Conservation (phyloP, 257 asterid species). For the Salvia rosmarinus region DNA sequence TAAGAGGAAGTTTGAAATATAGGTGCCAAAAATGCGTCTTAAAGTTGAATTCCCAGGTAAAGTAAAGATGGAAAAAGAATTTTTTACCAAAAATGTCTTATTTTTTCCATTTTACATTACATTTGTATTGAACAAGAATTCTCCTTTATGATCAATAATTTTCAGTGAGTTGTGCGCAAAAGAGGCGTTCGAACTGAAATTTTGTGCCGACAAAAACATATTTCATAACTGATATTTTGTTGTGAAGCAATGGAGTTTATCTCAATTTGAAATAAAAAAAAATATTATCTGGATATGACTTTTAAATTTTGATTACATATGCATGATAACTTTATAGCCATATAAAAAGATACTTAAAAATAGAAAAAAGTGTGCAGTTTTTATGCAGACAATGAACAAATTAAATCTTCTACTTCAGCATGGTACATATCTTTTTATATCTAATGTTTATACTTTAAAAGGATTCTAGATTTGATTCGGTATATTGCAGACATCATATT, state of each 20-base stretch:
- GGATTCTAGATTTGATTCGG: no score
- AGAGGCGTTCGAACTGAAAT: background rate
- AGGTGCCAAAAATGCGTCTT: conserved; percentile 15
- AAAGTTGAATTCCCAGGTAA: background rate
- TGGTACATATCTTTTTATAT: no score
- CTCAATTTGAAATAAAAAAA: background rate
- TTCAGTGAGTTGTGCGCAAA: background rate
- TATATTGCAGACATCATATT: no score
- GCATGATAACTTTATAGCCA: background rate
- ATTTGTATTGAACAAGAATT: background rate
- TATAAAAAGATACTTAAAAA: background rate
- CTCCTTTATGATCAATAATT: conserved; percentile 8
- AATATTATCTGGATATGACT: background rate
- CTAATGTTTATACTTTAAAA: no score
- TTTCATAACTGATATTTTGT: conserved; percentile 1
- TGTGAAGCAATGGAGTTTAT: background rate
- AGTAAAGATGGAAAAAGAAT: background rate
- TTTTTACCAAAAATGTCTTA: conserved; percentile 10
- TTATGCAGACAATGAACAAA: no score
- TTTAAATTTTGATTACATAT: background rate
- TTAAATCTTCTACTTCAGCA: no score
- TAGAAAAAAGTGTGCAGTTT: no score
- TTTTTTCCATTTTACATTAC: background rate
- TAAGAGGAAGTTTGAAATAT: background rate
- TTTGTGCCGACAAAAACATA: conserved; percentile 7